Evolutionary conservation across 2,329 filamentous ascomycete species (phyloP), one percentile per base, ranked within the genome.

Genomic region (Hypoxylon sp.): DNA sequence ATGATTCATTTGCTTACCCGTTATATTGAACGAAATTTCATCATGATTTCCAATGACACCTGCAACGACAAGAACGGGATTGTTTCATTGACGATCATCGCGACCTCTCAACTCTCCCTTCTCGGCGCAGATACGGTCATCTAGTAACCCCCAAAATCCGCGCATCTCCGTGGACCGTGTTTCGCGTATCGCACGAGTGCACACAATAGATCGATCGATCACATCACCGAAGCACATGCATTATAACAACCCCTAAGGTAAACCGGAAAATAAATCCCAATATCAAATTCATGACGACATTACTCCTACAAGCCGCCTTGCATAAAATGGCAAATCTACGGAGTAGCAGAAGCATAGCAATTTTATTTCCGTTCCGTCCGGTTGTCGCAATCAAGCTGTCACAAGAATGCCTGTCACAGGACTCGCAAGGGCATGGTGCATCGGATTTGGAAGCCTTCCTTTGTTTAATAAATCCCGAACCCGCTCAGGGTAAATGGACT

Each of bases 271-370:
- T 21, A 44, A 44, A 11, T 44, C 39, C 39, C 39, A 44, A 44
- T 21, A 21, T 44, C 39, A 29, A 50, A 50, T 2, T 64, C 29
- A 64, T 67, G 65, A 67, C 65, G 65, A 60, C 60, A 67, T 8
- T 44, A 11, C 13, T 3, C 17, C 11, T 51, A 47, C 19, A 48
- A 57, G 31, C 55, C 32, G 29, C 59, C 58, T 39, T 63, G 67
- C 67, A 69, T 56, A 59, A 67, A 66, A 69, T 69, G 62, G 66
- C 58, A 66, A 67, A 67, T 67, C 31, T 32, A 35, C 47, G 48
- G 37, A 31, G 58, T 6, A 69, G 35, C 46, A 27, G 6, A 68
- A 15, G 31, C 59, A 27, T 17, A 24, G 48, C 42, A 62, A 62
- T 31, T 47, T 42, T 37, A 53, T 46, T 50, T 46, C 42, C 47